These are phyloP conservation scores for Lactarius akahatsu DNA, from an alignment of 768 basidiomycete species.

Conservation along the genomic window DNA sequence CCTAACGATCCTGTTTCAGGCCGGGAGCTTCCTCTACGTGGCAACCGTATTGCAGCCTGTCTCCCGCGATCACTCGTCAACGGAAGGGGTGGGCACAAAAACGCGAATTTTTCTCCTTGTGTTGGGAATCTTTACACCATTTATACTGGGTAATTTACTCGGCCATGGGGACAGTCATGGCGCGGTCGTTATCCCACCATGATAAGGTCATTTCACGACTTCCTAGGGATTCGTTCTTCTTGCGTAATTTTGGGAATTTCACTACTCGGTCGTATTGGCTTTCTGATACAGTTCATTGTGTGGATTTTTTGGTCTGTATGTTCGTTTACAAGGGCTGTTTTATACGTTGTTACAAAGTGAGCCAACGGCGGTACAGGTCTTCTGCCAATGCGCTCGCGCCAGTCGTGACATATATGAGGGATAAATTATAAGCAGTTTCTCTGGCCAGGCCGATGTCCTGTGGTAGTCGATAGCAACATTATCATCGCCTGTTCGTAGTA, in stretches of 20 bases:
- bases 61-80: conserved; percentile 37
- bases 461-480: neutral
- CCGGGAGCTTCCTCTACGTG: conserved; percentile 93
- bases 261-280: neutral
- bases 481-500: neutral
- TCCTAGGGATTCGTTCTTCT: neutral
- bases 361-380: conserved; percentile 71
- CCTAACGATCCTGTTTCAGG: conserved; percentile 44
- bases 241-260: neutral
- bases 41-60: conserved; percentile 86
- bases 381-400: conserved; percentile 73
- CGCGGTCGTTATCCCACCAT: neutral
- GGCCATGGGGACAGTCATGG: conserved; percentile 23
- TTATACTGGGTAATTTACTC: conserved; percentile 22
- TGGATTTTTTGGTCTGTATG: neutral
- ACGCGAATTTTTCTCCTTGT: conserved; percentile 23
- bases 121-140: conserved; percentile 26
- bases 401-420: conserved; percentile 75
- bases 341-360: conserved; percentile 49
- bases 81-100: conserved; percentile 21
- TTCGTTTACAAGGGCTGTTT: neutral
- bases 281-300: neutral
- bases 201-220: neutral
- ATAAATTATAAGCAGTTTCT: conserved; percentile 88
- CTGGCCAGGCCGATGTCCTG: conserved; percentile 56